These are phyloP conservation scores for Saccharomyces paradoxus DNA, from an alignment of 805 yeast species.

Conservation along the genomic window DNA sequence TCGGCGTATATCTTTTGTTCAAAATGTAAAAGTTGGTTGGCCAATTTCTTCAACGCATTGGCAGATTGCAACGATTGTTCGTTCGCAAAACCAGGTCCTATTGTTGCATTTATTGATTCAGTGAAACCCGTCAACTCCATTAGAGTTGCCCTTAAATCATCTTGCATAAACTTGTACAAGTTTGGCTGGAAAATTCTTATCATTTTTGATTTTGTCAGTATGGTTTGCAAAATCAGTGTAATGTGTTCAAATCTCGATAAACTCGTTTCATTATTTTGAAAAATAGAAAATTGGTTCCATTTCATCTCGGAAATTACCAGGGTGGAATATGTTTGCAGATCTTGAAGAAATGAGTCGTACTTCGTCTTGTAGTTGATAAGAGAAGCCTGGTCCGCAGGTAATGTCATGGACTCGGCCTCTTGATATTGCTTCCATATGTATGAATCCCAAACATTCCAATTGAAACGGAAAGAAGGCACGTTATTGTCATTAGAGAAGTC, in stretches of 20 bases:
- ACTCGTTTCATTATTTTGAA: background rate
- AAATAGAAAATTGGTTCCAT: conserved; percentile 1
- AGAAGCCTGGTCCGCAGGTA: conserved; percentile 8
- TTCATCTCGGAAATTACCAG: conserved; percentile 17
- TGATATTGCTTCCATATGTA: conserved; percentile 13
- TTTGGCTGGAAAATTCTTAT: conserved; percentile 17
- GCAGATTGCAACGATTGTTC: background rate
- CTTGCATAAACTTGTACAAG: conserved; percentile 4
- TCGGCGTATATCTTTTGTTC: conserved; percentile 10
- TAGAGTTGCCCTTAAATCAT: background rate
- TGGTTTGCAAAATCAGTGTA: conserved; percentile 7
- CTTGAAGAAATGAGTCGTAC: conserved; percentile 15
- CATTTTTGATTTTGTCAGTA: conserved; percentile 11
- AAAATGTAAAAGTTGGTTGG: conserved; percentile 3
- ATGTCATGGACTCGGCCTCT: conserved; percentile 4
- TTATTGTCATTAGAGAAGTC: background rate
- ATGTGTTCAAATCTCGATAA: conserved; percentile 8
- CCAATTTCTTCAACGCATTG: background rate
- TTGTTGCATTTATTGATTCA: conserved; percentile 2
- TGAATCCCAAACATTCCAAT: conserved; percentile 16
- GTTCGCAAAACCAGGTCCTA: background rate
- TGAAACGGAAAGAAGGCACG: background rate
- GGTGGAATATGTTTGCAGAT: conserved; percentile 11
- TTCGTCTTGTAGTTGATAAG: conserved; percentile 7
- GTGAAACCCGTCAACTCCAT: conserved; percentile 1